These are phyloP conservation scores for Cyberlindnera meyerae DNA, from an alignment of 805 yeast species.

Conservation along the genomic window DNA sequence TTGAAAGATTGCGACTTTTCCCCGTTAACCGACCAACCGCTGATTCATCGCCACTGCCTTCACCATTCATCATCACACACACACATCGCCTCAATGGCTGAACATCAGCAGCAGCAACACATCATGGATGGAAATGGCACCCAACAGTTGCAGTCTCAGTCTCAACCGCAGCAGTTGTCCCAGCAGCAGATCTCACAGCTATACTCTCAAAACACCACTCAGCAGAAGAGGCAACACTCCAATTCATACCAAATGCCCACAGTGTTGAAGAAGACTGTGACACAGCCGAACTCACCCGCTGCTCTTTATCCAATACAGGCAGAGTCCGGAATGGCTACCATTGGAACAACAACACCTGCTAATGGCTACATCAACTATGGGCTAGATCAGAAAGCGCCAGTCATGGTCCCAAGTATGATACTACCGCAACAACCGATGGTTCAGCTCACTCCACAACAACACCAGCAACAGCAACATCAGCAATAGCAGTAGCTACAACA, in stretches of 20 bases:
- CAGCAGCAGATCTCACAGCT: too few relatives aligned
- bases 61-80: too few relatives aligned
- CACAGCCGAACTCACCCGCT: conserved; percentile 10
- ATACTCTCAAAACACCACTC: conserved; percentile 5
- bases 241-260: conserved; percentile 17
- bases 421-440: too few relatives aligned
- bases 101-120: conserved; percentile 6
- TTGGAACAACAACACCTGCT: conserved; percentile 13
- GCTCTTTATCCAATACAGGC: conserved; percentile 5
- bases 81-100: not conserved
- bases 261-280: conserved; percentile 13
- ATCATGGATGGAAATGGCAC: too few relatives aligned
- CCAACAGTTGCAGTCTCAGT: conserved; percentile 1
- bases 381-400: too few relatives aligned
- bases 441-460: too few relatives aligned
- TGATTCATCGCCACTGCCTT: too few relatives aligned
- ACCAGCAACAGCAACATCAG: not conserved
- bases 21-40: too few relatives aligned
- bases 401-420: too few relatives aligned
- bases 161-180: conserved; percentile 4
- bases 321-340: conserved; percentile 10
- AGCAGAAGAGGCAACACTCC: conserved; percentile 23
- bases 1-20: too few relatives aligned
- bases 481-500: conserved; percentile 1
- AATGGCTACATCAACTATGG: conserved; percentile 2